Base-by-base conservation (phyloP, 1,284 basidiomycete species). In the Heterobasidion occidentale region DNA sequence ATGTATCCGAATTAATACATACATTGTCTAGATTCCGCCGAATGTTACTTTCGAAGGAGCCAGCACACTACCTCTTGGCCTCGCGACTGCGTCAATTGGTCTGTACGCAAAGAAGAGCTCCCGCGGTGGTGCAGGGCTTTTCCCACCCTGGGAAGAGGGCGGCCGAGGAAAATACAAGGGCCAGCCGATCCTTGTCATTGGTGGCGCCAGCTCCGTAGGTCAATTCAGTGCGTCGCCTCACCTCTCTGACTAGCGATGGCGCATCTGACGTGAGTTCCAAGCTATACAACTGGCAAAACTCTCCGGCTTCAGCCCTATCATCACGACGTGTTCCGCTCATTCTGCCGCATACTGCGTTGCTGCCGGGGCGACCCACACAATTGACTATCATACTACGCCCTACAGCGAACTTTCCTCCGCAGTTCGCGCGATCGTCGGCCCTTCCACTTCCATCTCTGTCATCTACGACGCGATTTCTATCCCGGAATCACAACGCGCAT, bases 171-270 rank as follows among this genome's bases (percentile, higher is more conserved):
- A 74, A 53, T 75, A 73, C 59, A 55, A 65, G 0, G 65, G 67
- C 7, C 68, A 71, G 56, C 68, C 76, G 1, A 67, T 76, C 36
- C 58, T 80, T 52, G 67, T 79, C 52, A 62, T 76, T 53, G 77
- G 76, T 11, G 78, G 78, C 11, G 64, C 75, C 2, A 70, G 71
- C 0, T 73, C 73, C 14, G 74, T 78, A 7, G 78, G 78, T 11
- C 67, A 70, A 59, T 78, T 70, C 56, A 64, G 74, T 71, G 27
- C 19, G 52, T 46, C 15, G 19, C 17, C 17, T n/a, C 9, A n/a
- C 5, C 15, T 9, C n/a, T 8, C 20, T 36, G 34, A 7, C 7
- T 12, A 5, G 4, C 4, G 27, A 5, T 27, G 7, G 38, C 1
- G 12, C 19, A 14, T 20, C 12, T 14, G 9, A 17, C 17, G 20